Conservation (phyloP, 768 basidiomycete species). For the Gyrodon lividus region DNA sequence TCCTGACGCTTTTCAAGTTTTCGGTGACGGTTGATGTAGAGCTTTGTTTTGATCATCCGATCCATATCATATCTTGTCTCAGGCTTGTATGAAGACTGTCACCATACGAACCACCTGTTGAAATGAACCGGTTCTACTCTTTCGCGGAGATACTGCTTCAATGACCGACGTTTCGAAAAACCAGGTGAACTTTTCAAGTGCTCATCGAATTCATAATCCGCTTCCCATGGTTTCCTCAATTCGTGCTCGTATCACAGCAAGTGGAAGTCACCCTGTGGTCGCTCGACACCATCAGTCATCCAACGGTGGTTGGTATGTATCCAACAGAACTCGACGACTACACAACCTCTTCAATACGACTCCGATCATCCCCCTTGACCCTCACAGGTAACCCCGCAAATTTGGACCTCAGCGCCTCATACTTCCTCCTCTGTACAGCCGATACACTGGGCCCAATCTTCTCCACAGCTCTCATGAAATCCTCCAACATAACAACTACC, state of each 20-base stretch:
- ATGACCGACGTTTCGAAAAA: too few relatives aligned
- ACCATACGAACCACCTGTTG: too few relatives aligned
- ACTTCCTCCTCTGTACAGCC: slow-evolving; percentile 73
- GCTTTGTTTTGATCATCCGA: too few relatives aligned
- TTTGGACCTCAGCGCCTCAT: slow-evolving; percentile 75
- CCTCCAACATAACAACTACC: slow-evolving; percentile 54
- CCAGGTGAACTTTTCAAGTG: too few relatives aligned
- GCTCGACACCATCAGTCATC: neutral
- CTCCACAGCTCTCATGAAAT: slow-evolving; percentile 72
- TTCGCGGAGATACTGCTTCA: too few relatives aligned
- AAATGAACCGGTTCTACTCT: too few relatives aligned
- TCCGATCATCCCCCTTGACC: slow-evolving; percentile 35
- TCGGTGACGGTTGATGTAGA: too few relatives aligned
- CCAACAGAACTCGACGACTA: neutral
- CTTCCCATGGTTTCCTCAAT: too few relatives aligned
- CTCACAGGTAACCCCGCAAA: slow-evolving; percentile 77
- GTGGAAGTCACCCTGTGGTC: neutral
- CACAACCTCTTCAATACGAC: slow-evolving; percentile 16
- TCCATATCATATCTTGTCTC: too few relatives aligned
- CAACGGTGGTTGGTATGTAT: neutral
- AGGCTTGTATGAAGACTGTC: too few relatives aligned
- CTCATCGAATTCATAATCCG: too few relatives aligned
- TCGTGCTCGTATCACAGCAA: too few relatives aligned
- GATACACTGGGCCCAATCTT: slow-evolving; percentile 90
- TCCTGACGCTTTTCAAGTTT: neutral